A percentile compares a stretch with the other conserved stretches of the same genome.
Evolutionary conservation across 305 asterid genomes (phyloP).

Genomic region (Rubia peregrina): DNA sequence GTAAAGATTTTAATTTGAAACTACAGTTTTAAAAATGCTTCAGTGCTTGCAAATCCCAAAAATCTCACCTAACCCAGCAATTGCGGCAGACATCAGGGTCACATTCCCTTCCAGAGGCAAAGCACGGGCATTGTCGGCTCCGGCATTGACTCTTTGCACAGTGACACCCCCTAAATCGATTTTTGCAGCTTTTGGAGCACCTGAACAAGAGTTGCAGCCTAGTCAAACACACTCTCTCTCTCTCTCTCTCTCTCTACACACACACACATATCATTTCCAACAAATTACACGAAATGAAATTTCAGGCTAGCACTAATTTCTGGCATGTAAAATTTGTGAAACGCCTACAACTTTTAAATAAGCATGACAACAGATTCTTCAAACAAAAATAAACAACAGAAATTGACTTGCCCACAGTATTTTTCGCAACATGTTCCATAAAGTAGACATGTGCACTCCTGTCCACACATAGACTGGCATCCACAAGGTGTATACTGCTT

Average conservation of each 20-base stretch:
- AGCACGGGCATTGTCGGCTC: conserved; percentile 99
- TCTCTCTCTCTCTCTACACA: neutral
- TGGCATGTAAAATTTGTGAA: neutral
- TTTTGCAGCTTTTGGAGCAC: conserved; percentile 93
- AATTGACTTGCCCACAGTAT: conserved; percentile 78
- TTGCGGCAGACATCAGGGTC: conserved; percentile 99
- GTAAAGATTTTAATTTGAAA: neutral
- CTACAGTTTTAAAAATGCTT: neutral
- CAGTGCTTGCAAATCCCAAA: neutral
- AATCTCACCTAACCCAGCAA: conserved; percentile 88
- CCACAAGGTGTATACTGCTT: conserved; percentile 76
- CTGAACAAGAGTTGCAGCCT: conserved; percentile 33
- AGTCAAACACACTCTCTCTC: too few species aligned
- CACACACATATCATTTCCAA: conserved; percentile 8
- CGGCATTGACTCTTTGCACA: conserved; percentile 99
- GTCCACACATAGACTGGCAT: conserved; percentile 80
- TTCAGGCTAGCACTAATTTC: neutral
- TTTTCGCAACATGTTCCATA: conserved; percentile 90
- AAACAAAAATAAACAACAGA: neutral
- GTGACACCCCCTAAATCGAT: conserved; percentile 96
- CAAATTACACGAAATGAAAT: conserved; percentile 16
- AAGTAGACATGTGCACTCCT: conserved; percentile 84
- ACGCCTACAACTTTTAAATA: neutral
- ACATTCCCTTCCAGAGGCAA: conserved; percentile 99
- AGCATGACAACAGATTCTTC: neutral